These are phyloP conservation scores for Cutaneotrichosporon sp. DNA, from an alignment of 1,284 basidiomycete genomes.

Conservation along the genomic window DNA sequence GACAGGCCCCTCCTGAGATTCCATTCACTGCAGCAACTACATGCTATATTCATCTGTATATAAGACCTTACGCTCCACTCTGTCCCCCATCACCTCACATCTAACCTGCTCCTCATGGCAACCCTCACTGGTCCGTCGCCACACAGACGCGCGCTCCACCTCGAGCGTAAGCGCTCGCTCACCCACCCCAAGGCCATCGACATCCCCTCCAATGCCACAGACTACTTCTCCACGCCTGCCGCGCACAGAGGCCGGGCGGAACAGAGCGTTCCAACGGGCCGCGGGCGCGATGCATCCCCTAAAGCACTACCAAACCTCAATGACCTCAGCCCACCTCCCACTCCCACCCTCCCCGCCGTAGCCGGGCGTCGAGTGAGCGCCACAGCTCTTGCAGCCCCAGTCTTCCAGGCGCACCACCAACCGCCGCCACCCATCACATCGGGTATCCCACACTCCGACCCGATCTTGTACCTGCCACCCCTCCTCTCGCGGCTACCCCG, in stretches of 20 bases:
- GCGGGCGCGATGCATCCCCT: constrained; percentile 27
- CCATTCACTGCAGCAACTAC: too few relatives aligned
- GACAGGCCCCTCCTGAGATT: too few relatives aligned
- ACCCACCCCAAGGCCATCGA: not conserved
- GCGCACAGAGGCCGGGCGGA: not conserved
- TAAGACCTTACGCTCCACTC: not conserved
- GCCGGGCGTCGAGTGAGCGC: constrained; percentile 20
- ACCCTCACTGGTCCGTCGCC: not conserved
- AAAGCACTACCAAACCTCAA: constrained; percentile 24
- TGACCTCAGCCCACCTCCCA: constrained; percentile 17
- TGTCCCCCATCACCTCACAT: not conserved
- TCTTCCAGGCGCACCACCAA: constrained; percentile 55
- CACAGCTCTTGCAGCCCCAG: constrained; percentile 19
- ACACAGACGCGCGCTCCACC: not conserved
- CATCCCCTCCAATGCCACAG: not conserved
- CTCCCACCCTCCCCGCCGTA: constrained; percentile 16
- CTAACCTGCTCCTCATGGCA: not conserved
- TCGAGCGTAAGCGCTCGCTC: constrained; percentile 3
- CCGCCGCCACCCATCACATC: constrained; percentile 60
- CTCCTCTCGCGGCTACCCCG: constrained; percentile 65
- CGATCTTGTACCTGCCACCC: constrained; percentile 74
- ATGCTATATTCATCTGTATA: not conserved
- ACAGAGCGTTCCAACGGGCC: not conserved
- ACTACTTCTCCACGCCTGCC: not conserved
- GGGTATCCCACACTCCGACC: constrained; percentile 49